A percentile compares a stretch with the other conserved stretches of the same genome.
Conservation (phyloP, 176 grass and related monocot species). For the Hyparrhenia diplandra region DNA sequence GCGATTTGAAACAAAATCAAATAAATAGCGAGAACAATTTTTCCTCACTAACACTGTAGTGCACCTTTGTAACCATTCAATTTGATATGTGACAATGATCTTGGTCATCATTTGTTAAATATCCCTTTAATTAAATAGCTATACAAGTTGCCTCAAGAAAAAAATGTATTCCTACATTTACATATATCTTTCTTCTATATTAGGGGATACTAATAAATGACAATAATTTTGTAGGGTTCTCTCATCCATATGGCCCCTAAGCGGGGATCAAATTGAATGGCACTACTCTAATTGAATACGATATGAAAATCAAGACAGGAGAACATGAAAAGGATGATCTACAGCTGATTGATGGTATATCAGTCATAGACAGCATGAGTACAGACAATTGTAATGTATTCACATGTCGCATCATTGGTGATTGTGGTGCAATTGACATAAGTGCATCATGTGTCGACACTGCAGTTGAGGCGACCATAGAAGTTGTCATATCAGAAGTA, state of each 20-base stretch:
- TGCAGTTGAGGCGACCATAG: not conserved
- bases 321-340: slow-evolving; percentile 5
- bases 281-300: slow-evolving; percentile 2
- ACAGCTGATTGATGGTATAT: slow-evolving; percentile 27
- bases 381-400: not conserved
- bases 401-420: not conserved
- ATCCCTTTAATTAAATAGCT: too few relatives aligned
- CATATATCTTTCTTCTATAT: too few relatives aligned
- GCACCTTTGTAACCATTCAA: too few relatives aligned
- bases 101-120: too few relatives aligned
- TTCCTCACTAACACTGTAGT: too few relatives aligned
- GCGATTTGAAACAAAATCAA: too few relatives aligned
- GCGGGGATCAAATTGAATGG: not conserved
- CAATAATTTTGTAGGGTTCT: slow-evolving; percentile 23
- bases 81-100: too few relatives aligned
- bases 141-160: too few relatives aligned
- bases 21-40: too few relatives aligned
- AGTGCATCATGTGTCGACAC: not conserved
- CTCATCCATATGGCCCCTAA: slow-evolving; percentile 4
- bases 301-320: slow-evolving; percentile 14
- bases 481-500: slow-evolving; percentile 16
- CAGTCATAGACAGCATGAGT: not conserved
- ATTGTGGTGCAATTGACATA: not conserved
- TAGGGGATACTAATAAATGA: too few relatives aligned
- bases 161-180: too few relatives aligned